Conservation (phyloP, 208 protist species). For the Trypanosoma cruzi region DNA sequence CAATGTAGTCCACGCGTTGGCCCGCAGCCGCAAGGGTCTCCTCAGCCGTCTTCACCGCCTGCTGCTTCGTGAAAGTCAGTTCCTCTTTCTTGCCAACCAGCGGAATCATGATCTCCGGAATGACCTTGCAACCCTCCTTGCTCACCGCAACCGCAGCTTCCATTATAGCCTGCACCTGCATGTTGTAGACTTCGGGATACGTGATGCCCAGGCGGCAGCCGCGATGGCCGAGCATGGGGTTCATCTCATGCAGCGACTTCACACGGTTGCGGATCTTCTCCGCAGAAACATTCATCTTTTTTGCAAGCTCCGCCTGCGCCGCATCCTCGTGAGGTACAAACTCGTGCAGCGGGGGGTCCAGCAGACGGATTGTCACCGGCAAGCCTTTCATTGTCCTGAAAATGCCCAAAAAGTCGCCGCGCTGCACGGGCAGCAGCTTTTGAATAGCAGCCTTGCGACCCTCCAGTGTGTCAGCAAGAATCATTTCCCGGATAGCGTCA, state of each 20-base stretch:
- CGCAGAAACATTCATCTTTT: slow-evolving; percentile 57
- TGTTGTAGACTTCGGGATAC: slow-evolving; percentile 95
- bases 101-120: slow-evolving; percentile 95
- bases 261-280: slow-evolving; percentile 76
- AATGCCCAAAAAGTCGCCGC: slow-evolving; percentile 91
- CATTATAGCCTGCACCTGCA: slow-evolving; percentile 94
- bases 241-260: slow-evolving; percentile 89
- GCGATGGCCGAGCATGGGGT: slow-evolving; percentile 96
- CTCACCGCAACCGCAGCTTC: slow-evolving; percentile 84
- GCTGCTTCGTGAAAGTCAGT: slow-evolving; percentile 73
- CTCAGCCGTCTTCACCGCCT: slow-evolving; percentile 70
- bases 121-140: slow-evolving; percentile 56
- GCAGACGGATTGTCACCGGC: slow-evolving; percentile 93
- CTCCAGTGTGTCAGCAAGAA: slow-evolving; percentile 80
- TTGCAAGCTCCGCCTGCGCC: slow-evolving; percentile 70
- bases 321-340: slow-evolving; percentile 91
- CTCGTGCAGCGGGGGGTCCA: slow-evolving; percentile 97
- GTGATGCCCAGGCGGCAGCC: slow-evolving; percentile 93
- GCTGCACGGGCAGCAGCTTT: slow-evolving; percentile 92
- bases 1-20: slow-evolving; percentile 67
- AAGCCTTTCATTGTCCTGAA: slow-evolving; percentile 91
- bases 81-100: slow-evolving; percentile 88
- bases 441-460: slow-evolving; percentile 77
- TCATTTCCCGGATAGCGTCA: slow-evolving; percentile 92
- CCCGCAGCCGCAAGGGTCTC: slow-evolving; percentile 42